Base-by-base conservation (phyloP, 176 grass and related monocot species). In the Rhynchospora tenuis region DNA sequence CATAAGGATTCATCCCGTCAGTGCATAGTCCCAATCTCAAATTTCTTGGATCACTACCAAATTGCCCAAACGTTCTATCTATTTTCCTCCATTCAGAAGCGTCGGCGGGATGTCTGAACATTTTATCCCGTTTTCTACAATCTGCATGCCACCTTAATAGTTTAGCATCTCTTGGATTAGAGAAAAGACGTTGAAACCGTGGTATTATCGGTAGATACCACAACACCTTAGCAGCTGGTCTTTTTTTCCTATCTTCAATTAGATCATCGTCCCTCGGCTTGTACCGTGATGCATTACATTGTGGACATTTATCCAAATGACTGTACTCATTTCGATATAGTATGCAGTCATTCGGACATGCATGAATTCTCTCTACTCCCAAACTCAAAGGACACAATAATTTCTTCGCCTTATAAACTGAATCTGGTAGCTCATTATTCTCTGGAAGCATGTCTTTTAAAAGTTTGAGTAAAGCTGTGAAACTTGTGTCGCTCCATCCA, bases 341-440 rank as follows among this genome's bases (percentile, higher is more conserved):
- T 57, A 86, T 83, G 43, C 84, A 89, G 59, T 86, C 31, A 38
- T 78, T 68, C 3, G 19, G 59, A 47, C 79, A 89, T 20, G 84
- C 70, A 78, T 70, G 45, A 9, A 89, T 86, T 57, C 85, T 86
- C 5, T 0, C 12, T 38, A 59, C 55, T 24, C 24, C 15, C 9
- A 82, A 9, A 31, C 14, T 56, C 12, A 82, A 82, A 24, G 44
- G 11, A 7, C 6, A 22, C 6, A 89, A 86, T 0, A 79, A 44
- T 59, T 81, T 90, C 15, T 84, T 87, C 0, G 48, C 79, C 29
- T 79, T 44, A 70, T 87, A 62, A 14, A 46, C 83, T 5, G 57
- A 81, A 8, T 79, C 82, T 9, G 78, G 83, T 27, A 89, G 57
- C 12, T 64, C 70, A 43, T 46, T 63, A 20, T 62, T 33, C 2